A percentile compares a stretch with the other conserved stretches of the same genome.
phyloP scores from a whole-genome alignment of 176 grass and related monocot genomes.

The Raddia distichophylla region DNA sequence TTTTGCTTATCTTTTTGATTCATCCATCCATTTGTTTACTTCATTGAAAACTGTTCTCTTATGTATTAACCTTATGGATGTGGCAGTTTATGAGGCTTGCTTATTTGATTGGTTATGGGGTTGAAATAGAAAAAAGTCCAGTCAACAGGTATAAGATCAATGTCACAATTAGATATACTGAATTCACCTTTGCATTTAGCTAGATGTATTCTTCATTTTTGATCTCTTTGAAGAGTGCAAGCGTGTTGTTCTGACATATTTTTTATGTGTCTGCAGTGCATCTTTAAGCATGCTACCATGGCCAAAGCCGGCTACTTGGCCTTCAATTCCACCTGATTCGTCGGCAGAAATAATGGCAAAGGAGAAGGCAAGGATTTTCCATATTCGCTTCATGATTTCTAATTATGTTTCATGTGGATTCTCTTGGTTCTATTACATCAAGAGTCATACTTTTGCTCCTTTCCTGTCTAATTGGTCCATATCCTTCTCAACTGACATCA shows the following conservation, averaged over 20 bases:
- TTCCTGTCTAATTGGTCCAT: conserved; percentile 31
- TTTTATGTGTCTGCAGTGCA: conserved; percentile 63
- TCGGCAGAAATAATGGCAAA: conserved; percentile 86
- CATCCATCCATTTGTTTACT: conserved; percentile 30
- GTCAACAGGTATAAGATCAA: conserved; percentile 80
- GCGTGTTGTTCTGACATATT: conserved; percentile 19
- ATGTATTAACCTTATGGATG: conserved; percentile 40
- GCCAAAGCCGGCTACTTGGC: conserved; percentile 98
- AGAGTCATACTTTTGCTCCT: conserved; percentile 4
- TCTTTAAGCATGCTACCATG: conserved; percentile 97
- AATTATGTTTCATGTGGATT: conserved; percentile 45
- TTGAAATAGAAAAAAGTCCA: conserved; percentile 94
- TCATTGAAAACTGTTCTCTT: conserved; percentile 17
- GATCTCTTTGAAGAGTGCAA: conserved; percentile 12
- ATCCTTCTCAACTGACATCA: conserved; percentile 15
- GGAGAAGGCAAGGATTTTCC: conserved; percentile 78
- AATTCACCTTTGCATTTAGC: conserved; percentile 1
- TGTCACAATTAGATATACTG: conserved; percentile 27
- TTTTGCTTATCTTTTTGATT: conserved; percentile 40
- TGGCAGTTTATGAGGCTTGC: conserved; percentile 97
- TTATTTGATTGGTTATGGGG: conserved; percentile 95
- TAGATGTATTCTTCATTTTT: conserved; percentile 18
- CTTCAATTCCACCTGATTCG: conserved; percentile 76
- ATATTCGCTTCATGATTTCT: conserved; percentile 38
- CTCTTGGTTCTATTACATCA: conserved; percentile 35